Base-by-base conservation (phyloP, 805 yeast genomes). In the Hanseniaspora meyeri region DNA sequence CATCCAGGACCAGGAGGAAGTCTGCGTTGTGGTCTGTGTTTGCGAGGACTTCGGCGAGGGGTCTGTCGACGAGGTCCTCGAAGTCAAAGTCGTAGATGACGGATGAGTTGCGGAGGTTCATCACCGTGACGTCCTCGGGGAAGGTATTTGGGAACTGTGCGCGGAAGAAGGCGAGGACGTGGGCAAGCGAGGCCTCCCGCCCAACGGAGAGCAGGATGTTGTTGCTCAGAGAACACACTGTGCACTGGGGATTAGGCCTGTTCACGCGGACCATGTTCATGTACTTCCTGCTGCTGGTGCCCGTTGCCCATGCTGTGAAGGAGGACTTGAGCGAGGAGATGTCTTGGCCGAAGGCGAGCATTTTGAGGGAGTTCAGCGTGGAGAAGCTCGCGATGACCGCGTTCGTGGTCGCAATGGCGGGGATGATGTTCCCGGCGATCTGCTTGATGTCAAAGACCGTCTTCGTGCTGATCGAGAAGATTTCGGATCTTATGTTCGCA, bases 361-460 rank as follows among this genome's bases (percentile, higher is more conserved):
- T 67, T 66, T 79, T 78, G 49, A 89, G 70, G 0, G 95, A 85
- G 40, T 83, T 80, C 42, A 91, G 66, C 3, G 89, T 82, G 16
- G 93, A 84, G 61, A 88, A 77, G 0, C 98, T 98, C 0, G 96
- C 89, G 62, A 93, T 83, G 14, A 93, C 83, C 0, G 98, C 97
- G 68, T 93, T 93, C 3, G 97, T 91, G 1, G 98, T 93, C 6
- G 98, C 97, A 62, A 95, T 90, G 0, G 98, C 98, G 0, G 99
- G 98, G 43, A 93, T 93, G 63, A 93, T 93, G 68, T 91, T 93
- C 6, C 99, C 99, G 0, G 98, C 98, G 60, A 91, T 89, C 64
- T 86, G 95, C 67, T 93, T 93, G 59, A 86, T 79, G 59, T 88
- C 95, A 65, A 95, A 93, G 59, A 86, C 83, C 3, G 93, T 76